Conservation (phyloP, 805 yeast genomes). For the Priceomyces castillae region DNA sequence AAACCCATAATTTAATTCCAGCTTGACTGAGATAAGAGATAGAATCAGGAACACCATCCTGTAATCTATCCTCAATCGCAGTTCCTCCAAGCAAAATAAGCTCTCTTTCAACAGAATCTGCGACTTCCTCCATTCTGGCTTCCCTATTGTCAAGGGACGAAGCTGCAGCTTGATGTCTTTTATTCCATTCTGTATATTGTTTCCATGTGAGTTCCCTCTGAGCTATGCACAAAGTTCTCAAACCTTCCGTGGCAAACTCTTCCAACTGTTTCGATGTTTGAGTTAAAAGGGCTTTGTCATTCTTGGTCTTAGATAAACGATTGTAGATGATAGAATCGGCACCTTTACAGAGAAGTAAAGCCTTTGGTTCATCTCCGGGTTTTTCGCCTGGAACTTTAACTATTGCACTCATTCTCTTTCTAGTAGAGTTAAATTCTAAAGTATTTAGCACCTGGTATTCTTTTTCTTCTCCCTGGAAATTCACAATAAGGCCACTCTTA, state of each 20-base stretch:
- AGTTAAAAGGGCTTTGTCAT: slow-evolving; percentile 50
- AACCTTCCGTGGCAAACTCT: slow-evolving; percentile 78
- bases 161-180: slow-evolving; percentile 60
- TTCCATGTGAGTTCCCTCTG: slow-evolving; percentile 63
- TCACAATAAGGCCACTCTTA: slow-evolving; percentile 62
- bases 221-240: slow-evolving; percentile 79
- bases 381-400: slow-evolving; percentile 65
- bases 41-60: slow-evolving; percentile 84
- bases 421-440: slow-evolving; percentile 76
- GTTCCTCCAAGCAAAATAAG: slow-evolving; percentile 74
- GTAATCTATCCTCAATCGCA: slow-evolving; percentile 81
- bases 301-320: slow-evolving; percentile 45
- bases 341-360: slow-evolving; percentile 74
- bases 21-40: slow-evolving; percentile 68
- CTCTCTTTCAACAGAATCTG: slow-evolving; percentile 68
- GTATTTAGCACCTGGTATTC: slow-evolving; percentile 71
- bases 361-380: slow-evolving; percentile 39
- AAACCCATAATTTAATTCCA: slow-evolving; percentile 82
- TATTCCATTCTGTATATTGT: slow-evolving; percentile 63
- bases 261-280: slow-evolving; percentile 73
- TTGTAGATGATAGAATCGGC: slow-evolving; percentile 80
- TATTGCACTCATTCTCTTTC: slow-evolving; percentile 86
- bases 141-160: slow-evolving; percentile 64
- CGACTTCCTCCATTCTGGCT: slow-evolving; percentile 68
- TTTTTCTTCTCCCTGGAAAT: slow-evolving; percentile 65